phyloP scores from a whole-genome alignment of 192 early-diverging fungal species.

The Spizellomyces sp. region DNA sequence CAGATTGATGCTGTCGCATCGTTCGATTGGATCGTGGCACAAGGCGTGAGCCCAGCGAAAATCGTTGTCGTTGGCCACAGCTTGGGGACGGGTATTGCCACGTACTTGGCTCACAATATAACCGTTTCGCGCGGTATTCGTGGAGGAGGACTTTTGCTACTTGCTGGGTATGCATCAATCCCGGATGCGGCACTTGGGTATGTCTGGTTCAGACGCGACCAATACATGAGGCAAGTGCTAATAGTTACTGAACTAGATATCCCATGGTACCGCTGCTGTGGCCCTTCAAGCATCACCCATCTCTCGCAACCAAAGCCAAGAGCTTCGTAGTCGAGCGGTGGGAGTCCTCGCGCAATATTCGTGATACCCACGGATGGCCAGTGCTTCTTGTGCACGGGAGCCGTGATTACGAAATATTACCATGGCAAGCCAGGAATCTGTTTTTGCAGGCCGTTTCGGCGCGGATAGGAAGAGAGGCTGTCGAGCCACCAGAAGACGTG shows the following conservation, averaged over 20 bases:
- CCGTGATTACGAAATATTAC: constrained; percentile 48
- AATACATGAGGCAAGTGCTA: neutral
- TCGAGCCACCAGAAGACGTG: constrained; percentile 1
- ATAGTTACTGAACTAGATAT: constrained; percentile 22
- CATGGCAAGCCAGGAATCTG: constrained; percentile 29
- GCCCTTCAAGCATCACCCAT: constrained; percentile 37
- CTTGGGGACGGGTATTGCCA: constrained; percentile 26
- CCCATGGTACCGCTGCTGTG: constrained; percentile 45
- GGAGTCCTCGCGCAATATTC: constrained; percentile 38
- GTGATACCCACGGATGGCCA: constrained; percentile 27
- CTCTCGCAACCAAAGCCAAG: constrained; percentile 34
- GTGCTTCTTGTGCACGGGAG: constrained; percentile 50
- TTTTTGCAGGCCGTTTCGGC: constrained; percentile 26
- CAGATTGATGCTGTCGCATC: constrained; percentile 43
- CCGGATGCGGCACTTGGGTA: constrained; percentile 49
- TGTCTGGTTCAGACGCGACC: constrained; percentile 19
- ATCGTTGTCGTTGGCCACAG: constrained; percentile 56
- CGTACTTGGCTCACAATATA: constrained; percentile 32
- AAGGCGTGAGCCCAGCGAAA: constrained; percentile 36
- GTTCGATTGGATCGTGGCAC: constrained; percentile 44
- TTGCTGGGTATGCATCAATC: constrained; percentile 49
- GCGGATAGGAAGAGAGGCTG: constrained; percentile 9
- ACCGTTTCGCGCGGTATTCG: constrained; percentile 22
- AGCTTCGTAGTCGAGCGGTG: constrained; percentile 39
- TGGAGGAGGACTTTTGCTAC: constrained; percentile 44